Conservation (phyloP, 805 yeast genomes). For the Ogataea paraovalis region DNA sequence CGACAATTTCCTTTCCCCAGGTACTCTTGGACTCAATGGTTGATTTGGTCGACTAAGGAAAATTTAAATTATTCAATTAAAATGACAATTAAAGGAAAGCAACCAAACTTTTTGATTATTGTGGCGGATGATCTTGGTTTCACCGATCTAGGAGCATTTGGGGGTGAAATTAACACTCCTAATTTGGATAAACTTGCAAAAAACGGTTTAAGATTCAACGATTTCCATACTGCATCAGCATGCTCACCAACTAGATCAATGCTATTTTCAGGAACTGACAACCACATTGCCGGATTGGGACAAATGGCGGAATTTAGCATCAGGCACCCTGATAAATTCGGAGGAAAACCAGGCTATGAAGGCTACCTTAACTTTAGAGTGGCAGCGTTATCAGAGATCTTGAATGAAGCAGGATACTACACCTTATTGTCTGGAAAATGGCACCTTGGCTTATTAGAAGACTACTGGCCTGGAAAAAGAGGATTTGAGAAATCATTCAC, state of each 20-base stretch:
- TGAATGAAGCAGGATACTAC: no score
- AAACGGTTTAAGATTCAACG: constrained; percentile 47
- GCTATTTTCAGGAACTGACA: constrained; percentile 58
- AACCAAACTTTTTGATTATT: constrained; percentile 50
- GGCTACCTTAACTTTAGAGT: no score
- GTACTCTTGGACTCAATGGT: no score
- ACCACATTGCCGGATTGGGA: constrained; percentile 58
- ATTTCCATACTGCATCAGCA: constrained; percentile 61
- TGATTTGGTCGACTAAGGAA: no score
- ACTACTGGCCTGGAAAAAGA: no score
- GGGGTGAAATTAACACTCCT: constrained; percentile 57
- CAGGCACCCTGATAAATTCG: constrained; percentile 36
- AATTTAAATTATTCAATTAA: no score
- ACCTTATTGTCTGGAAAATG: no score
- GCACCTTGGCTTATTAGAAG: no score
- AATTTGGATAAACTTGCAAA: constrained; percentile 41
- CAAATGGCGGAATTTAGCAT: constrained; percentile 50
- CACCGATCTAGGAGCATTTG: constrained; percentile 51
- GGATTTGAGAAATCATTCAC: no score
- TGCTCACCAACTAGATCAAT: constrained; percentile 64
- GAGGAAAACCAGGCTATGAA: no score
- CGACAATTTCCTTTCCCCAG: no score
- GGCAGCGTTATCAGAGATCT: no score
- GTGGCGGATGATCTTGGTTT: constrained; percentile 63
- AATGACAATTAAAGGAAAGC: constrained; percentile 7